Evolutionary conservation across 2,329 filamentous ascomycete genomes (phyloP).

Genomic region (Aspergillus sp.): DNA sequence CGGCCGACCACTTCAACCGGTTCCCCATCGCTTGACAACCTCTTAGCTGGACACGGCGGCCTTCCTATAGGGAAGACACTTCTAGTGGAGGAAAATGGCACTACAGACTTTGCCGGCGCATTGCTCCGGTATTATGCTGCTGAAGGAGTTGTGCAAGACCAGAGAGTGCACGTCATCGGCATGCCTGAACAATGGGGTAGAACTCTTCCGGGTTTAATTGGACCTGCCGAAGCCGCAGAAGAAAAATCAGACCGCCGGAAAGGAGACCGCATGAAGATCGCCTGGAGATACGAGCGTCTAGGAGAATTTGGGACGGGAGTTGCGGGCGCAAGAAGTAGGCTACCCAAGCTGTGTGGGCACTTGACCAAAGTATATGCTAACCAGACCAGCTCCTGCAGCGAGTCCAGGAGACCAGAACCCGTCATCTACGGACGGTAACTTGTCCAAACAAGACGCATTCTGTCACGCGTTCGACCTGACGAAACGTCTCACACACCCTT

Average conservation of each 20-base stretch:
- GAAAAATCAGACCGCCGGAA: slow-evolving; percentile 42
- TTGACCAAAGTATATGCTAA: slow-evolving; percentile 14
- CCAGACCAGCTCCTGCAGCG: slow-evolving; percentile 26
- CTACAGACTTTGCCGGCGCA: slow-evolving; percentile 87
- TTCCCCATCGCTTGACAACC: slow-evolving; percentile 76
- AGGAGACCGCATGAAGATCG: slow-evolving; percentile 93
- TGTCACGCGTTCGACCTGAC: slow-evolving; percentile 73
- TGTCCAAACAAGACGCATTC: slow-evolving; percentile 49
- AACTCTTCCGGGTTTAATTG: slow-evolving; percentile 74
- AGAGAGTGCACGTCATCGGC: slow-evolving; percentile 82
- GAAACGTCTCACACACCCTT: slow-evolving; percentile 61
- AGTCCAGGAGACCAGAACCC: slow-evolving; percentile 44
- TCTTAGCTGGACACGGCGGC: slow-evolving; percentile 84
- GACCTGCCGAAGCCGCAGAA: slow-evolving; percentile 48
- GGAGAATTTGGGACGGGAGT: slow-evolving; percentile 65
- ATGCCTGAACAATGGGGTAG: slow-evolving; percentile 76
- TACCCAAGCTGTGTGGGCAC: background rate
- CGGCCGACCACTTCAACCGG: slow-evolving; percentile 88
- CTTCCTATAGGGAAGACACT: slow-evolving; percentile 78
- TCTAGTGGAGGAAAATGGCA: slow-evolving; percentile 83
- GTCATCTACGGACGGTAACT: slow-evolving; percentile 28
- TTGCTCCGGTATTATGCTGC: slow-evolving; percentile 87
- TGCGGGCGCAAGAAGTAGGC: slow-evolving; percentile 61
- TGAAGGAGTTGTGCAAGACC: slow-evolving; percentile 88
- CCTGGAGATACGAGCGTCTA: slow-evolving; percentile 91